phyloP scores from a whole-genome alignment of 306 rosid genomes.

The Rosa lucieae region DNA sequence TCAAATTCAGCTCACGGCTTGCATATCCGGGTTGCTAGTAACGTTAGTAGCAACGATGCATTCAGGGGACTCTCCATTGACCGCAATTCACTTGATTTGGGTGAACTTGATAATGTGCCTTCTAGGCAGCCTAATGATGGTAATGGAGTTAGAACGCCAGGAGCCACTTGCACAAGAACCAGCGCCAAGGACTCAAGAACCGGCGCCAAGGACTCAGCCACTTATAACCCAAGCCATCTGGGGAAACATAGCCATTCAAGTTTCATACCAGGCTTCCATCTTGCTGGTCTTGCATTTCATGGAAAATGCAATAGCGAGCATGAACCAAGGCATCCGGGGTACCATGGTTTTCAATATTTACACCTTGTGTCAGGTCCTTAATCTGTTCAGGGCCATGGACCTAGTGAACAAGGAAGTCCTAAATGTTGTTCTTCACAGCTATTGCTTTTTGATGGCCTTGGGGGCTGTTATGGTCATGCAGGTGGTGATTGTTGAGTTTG shows the following conservation, averaged over 20 bases:
- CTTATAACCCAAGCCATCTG: constrained; percentile 33
- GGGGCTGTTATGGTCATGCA: constrained; percentile 41
- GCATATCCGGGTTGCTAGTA: constrained; percentile 46
- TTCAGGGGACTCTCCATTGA: constrained; percentile 57
- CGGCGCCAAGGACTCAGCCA: constrained; percentile 12
- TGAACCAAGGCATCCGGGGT: constrained; percentile 23
- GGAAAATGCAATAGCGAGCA: constrained; percentile 26
- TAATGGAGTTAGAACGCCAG: constrained; percentile 37
- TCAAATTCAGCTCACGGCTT: constrained; percentile 51
- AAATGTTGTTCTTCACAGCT: constrained; percentile 25
- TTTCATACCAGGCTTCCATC: constrained; percentile 39
- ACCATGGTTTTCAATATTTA: constrained; percentile 61
- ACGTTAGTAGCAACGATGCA: constrained; percentile 35
- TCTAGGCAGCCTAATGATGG: constrained; percentile 59
- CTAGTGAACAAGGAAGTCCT: constrained; percentile 30
- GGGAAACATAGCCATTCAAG: constrained; percentile 48
- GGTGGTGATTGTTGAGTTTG: constrained; percentile 41
- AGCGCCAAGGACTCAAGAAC: constrained; percentile 15
- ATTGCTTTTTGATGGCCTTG: constrained; percentile 37
- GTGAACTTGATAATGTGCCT: constrained; percentile 39
- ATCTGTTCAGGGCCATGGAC: constrained; percentile 45
- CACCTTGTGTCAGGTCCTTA: constrained; percentile 52
- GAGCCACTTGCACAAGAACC: constrained; percentile 21
- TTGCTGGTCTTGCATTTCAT: constrained; percentile 35
- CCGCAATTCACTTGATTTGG: constrained; percentile 53